Conservation (phyloP, 2,329 filamentous ascomycete genomes). For the Esteya vermicola region DNA sequence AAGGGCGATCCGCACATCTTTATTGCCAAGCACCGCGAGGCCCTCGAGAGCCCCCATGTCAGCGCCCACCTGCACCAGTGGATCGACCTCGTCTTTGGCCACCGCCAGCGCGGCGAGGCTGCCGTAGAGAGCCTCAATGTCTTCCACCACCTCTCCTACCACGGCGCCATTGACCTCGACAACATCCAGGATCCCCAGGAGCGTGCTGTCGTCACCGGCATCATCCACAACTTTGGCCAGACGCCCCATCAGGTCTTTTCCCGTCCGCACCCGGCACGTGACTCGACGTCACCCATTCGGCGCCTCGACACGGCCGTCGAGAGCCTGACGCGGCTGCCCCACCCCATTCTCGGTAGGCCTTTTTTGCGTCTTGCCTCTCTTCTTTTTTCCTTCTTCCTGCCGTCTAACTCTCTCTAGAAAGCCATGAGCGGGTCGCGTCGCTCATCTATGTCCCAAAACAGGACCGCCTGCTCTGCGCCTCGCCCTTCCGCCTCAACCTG, state of each 20-base stretch:
- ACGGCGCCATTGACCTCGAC: conserved; percentile 84
- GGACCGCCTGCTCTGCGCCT: conserved; percentile 71
- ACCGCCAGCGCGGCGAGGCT: conserved; percentile 84
- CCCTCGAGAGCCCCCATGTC: conserved; percentile 84
- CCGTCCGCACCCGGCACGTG: conserved; percentile 63
- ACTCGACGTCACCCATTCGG: conserved; percentile 49
- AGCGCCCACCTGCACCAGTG: conserved; percentile 81
- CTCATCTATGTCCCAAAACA: conserved; percentile 66
- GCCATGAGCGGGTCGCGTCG: conserved; percentile 65
- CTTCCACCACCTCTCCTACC: conserved; percentile 91
- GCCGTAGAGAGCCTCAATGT: conserved; percentile 87
- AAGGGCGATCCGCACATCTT: conserved; percentile 94
- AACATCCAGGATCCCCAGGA: conserved; percentile 81
- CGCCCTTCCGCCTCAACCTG: conserved; percentile 74
- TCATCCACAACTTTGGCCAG: conserved; percentile 97
- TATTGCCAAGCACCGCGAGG: conserved; percentile 89
- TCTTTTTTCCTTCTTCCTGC: neutral
- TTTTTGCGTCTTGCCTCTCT: conserved; percentile 36
- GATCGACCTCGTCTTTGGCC: conserved; percentile 93
- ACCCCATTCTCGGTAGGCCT: too few species aligned
- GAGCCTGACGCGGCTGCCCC: conserved; percentile 61
- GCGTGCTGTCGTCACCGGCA: conserved; percentile 75
- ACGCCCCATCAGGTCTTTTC: conserved; percentile 91
- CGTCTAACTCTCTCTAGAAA: too few species aligned
- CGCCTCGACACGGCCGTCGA: conserved; percentile 68